These are phyloP conservation scores for Globisporangium okanoganense DNA, from an alignment of 352 stramenopile species.

Conservation along the genomic window DNA sequence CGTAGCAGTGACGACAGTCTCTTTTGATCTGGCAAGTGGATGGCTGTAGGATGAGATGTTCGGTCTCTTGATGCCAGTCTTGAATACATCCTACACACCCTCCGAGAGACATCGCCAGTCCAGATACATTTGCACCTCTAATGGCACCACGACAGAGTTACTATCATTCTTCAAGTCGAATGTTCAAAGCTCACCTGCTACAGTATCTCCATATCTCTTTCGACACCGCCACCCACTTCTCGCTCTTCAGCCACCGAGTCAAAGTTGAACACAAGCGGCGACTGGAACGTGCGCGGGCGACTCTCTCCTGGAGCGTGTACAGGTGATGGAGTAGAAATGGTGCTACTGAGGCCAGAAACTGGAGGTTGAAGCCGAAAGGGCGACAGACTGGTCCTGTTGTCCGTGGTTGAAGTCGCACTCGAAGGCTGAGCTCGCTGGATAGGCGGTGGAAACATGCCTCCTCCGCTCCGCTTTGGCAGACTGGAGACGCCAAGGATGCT, in stretches of 20 bases:
- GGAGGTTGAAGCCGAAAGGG: not conserved
- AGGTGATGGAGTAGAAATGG: not conserved
- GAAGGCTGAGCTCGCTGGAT: conserved; percentile 2
- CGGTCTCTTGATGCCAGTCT: not conserved
- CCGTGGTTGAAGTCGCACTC: not conserved
- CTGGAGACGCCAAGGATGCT: not conserved
- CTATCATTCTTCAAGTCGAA: not conserved
- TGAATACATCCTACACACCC: not conserved
- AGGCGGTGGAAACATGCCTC: not conserved
- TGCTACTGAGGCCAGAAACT: not conserved
- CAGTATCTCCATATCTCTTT: conserved; percentile 11
- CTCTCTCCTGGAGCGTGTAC: not conserved
- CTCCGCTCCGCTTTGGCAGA: not conserved
- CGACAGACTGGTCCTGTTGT: not conserved
- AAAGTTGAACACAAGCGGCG: conserved; percentile 42
- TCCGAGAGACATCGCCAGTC: not conserved
- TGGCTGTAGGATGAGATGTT: not conserved
- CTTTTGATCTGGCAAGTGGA: not conserved
- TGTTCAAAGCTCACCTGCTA: not conserved
- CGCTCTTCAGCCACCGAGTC: conserved; percentile 32
- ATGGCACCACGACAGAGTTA: not conserved
- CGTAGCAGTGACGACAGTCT: conserved; percentile 1
- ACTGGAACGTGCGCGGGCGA: not conserved
- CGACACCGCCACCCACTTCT: conserved; percentile 10
- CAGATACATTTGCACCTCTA: not conserved